Evolutionary conservation across 257 asterid genomes (phyloP), one percentile per base, ranked within the genome.

Genomic region (Plantago elongata): DNA sequence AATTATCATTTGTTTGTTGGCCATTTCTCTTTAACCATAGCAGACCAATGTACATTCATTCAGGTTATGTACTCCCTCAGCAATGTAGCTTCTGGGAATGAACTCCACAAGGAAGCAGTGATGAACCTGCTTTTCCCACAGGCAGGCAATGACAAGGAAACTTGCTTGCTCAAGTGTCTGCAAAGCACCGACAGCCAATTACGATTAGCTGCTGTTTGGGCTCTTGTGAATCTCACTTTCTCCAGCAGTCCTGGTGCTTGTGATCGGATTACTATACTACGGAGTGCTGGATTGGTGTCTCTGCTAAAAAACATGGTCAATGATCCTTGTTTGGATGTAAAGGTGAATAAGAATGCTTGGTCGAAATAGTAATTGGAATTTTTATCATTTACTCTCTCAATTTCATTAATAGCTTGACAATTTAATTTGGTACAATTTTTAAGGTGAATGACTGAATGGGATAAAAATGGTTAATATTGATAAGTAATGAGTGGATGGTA

Each of bases 311-410:
- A 78, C 62, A 74, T 87, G 86, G 71, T 72, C 71, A 85, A 80
- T 60, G 99, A 92, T 65, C 86, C 86, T 64, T 89, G 96, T 83
- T 74, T 92, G 59, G 99, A 92, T 72, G 97, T 87, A 13, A 86
- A 86, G 96, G 99, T 92, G 70, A 62, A 52, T 46, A 38, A 57
- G 63, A 16, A 54, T 58, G 54, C 50, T 63, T 59, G 29, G 49
- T 47, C 52, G 51, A 38, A 40, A 44, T 65, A 56, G 61, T 49
- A 54, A 27, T 30, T 61, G 13, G 60, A 17, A 62, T 72, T 54
- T 22, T 22, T 22, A 1, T 22, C 27, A 22, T 22, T 22, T 22
- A 22, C 27, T 22, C 27, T 1, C 27, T 22, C 27, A 22, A 22
- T 22, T 22, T 22, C 27, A 22, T 22, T 1, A 22, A 22, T 22